phyloP scores from a whole-genome alignment of 2,329 filamentous ascomycete genomes.

The Sphaerulina populicola region DNA sequence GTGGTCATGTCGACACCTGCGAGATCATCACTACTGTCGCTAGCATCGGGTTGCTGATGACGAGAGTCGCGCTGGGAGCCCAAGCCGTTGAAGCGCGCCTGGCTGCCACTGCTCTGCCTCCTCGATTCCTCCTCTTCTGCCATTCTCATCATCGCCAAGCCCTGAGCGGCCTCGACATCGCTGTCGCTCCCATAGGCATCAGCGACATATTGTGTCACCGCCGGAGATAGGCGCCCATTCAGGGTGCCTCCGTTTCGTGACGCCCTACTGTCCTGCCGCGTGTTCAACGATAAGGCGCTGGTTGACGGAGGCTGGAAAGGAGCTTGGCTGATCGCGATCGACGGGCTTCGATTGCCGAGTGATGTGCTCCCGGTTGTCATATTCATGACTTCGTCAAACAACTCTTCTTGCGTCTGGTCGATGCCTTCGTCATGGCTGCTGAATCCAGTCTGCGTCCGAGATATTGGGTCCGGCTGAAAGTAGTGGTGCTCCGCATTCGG shows the following conservation, averaged over 20 bases:
- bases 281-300: constrained; percentile 25
- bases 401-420: constrained; percentile 44
- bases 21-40: constrained; percentile 61
- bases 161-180: constrained; percentile 78
- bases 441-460: constrained; percentile 12
- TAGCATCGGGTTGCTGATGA: constrained; percentile 42
- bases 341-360: constrained; percentile 27
- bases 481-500: constrained; percentile 35
- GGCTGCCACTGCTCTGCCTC: constrained; percentile 50
- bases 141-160: constrained; percentile 72
- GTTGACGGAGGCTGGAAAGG: constrained; percentile 21
- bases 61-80: constrained; percentile 32
- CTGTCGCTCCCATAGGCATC: constrained; percentile 60
- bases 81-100: constrained; percentile 44
- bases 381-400: constrained; percentile 51
- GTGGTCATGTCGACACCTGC: constrained; percentile 61
- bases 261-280: constrained; percentile 16
- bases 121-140: constrained; percentile 62
- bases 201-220: constrained; percentile 39
- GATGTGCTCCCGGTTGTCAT: constrained; percentile 36
- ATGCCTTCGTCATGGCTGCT: constrained; percentile 7
- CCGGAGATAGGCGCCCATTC: constrained; percentile 43
- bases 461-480: constrained; percentile 29
- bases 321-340: constrained; percentile 33
- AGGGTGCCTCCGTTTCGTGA: constrained; percentile 21